Evolutionary conservation across 1,284 basidiomycete genomes (phyloP).

Genomic region (Pterula multifida): DNA sequence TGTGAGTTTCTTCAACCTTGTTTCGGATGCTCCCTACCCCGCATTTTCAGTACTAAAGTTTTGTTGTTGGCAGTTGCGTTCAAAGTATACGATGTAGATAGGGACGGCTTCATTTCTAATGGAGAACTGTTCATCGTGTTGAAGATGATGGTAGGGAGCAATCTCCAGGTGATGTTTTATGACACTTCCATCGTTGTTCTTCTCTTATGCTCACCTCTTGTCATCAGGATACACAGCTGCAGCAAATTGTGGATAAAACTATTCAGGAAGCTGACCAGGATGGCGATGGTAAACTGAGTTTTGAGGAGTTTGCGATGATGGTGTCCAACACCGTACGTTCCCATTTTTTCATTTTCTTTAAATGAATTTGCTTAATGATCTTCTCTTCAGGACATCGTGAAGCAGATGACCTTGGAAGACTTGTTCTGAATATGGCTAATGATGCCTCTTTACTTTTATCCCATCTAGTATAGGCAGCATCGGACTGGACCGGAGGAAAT

Average conservation of each 20-base stretch:
- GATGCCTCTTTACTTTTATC: too few relatives aligned
- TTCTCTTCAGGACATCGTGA: conserved; percentile 68
- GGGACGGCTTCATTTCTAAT: conserved; percentile 97
- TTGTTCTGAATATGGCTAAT: conserved; percentile 63
- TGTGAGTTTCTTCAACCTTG: conserved; percentile 45
- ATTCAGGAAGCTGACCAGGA: conserved; percentile 99
- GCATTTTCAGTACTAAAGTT: conserved; percentile 6
- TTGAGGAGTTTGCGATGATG: conserved; percentile 95
- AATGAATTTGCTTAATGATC: conserved; percentile 2
- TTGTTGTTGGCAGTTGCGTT: conserved; percentile 70
- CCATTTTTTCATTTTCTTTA: background rate
- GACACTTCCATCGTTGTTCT: background rate
- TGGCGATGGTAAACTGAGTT: conserved; percentile 92
- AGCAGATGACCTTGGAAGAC: conserved; percentile 98
- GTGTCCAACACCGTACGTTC: conserved; percentile 83
- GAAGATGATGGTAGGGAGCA: conserved; percentile 99
- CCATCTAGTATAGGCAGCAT: too few relatives aligned
- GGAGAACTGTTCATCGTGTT: conserved; percentile 96
- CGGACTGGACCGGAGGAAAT: too few relatives aligned
- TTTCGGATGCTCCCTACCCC: too few relatives aligned
- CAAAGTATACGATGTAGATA: conserved; percentile 98
- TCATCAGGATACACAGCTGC: conserved; percentile 86
- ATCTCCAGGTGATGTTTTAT: conserved; percentile 67
- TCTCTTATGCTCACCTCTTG: conserved; percentile 4
- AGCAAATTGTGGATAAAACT: conserved; percentile 99